Evolutionary conservation across 1,139 yeast species (phyloP), one percentile per base, ranked within the genome.

Genomic region (Geotrichum citri-aurantii): DNA sequence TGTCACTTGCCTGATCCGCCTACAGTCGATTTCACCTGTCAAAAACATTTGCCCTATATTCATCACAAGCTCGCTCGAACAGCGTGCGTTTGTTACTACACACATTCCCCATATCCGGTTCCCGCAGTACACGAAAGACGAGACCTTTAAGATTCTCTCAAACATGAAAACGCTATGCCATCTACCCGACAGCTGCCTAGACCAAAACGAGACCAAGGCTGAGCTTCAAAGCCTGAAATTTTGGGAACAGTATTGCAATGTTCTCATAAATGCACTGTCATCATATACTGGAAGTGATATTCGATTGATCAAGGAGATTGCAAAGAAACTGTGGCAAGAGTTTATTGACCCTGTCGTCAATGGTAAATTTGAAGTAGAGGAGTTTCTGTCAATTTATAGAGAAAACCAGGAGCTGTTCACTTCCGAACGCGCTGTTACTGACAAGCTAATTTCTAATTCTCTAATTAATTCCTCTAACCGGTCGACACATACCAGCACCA

Each of bases 231-330:
- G 55, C 3, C 6, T 44, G 61, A 1, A 65, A 64, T 62, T 63
- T 26, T 62, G 64, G 65, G 27, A 51, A 12, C 59, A 58, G 27
- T 64, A 59, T 42, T 55, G 59, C 51, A 54, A 50, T 50, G 69
- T 83, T 29, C 73, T 83, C 1, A 81, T 82, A 24, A 85, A 81
- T 61, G 74, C 84, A 21, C 77, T 77, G 59, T 78, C 70, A 58
- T 76, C 82, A 1, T 83, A 77, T 65, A 76, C 84, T 0, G 87
- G 87, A 0, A 75, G 85, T 0, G 81, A 84, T 64, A 63, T 84
- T 54, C 68, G 72, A 19, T 65, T 77, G 1, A 66, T 85, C 17
- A 68, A 69, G 46, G 80, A 80, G 59, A 73, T 82, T 0, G 72
- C 80, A 31, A 59, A 65, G 10, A 74, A 73, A 48, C 65, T 82